Evolutionary conservation across 768 basidiomycete species (phyloP), one percentile per base, ranked within the genome.

Genomic region (Kwoniella shandongensis): DNA sequence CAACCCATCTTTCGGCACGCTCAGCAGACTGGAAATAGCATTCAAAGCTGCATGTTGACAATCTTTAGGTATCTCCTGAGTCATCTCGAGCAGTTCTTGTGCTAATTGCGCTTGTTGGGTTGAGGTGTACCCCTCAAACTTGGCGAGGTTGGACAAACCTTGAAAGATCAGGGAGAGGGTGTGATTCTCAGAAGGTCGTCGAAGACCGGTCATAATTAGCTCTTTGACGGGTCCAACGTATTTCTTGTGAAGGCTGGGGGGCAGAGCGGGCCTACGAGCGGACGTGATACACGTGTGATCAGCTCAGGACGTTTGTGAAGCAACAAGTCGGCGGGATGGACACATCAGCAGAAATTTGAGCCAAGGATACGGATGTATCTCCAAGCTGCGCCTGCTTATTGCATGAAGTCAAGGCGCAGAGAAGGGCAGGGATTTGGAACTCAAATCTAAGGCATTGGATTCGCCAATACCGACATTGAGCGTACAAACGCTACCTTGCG

Each of bases 31-130:
- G 2, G 55, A 50, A n/a, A 72, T 69, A 10, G 70, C 70, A 22
- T 66, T 72, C 48, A 72, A 55, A 3, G 63, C 61, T 11, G 70
- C 70, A 53, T 69, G 68, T 48, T 72, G 65, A 25, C 66, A 65
- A 30, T 72, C 70, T 39, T 72, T 72, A 0, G 70, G 70, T 0
- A 72, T 66, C 50, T 72, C 70, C 18, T 59, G 57, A 4, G 65
- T 54, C 67, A 69, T 65, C 30, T 72, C 70, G 10, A 72, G 48
- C n/a, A 72, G 45, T 22, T 67, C 66, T 17, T 63, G 44, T 6
- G 61, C 63, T 1, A 72, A 51, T 35, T 66, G 44, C 23, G 54
- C 40, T 38, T 72, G 70, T 38, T 69, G 61, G 3, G 26, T 35
- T 0, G 60, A 46, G 18, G 49, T 55, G 59, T 63, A 69, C 18